Conservation (phyloP, 441 rosid genomes). For the Cnidoscolus chayamansa region DNA sequence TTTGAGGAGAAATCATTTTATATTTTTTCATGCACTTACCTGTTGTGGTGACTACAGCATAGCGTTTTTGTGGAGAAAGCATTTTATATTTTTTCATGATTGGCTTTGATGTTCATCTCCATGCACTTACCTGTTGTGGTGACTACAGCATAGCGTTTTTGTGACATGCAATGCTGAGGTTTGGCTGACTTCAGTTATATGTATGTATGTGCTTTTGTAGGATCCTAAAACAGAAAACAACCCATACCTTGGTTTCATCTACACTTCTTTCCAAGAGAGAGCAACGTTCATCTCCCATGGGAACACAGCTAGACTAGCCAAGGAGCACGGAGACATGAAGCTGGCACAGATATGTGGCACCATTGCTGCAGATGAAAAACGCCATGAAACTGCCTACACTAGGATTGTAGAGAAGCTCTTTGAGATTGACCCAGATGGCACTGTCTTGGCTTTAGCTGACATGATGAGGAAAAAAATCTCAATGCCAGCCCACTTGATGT, state of each 20-base stretch:
- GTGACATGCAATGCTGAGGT: background rate
- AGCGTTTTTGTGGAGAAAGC: background rate
- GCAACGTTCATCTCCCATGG: constrained; percentile 89
- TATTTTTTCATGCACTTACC: no score
- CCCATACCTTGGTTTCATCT: constrained; percentile 80
- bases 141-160: background rate
- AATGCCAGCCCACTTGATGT: constrained; percentile 91
- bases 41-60: no score
- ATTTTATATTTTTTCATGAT: background rate
- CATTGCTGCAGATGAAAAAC: constrained; percentile 85
- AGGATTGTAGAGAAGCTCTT: constrained; percentile 76
- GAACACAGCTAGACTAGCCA: constrained; percentile 80
- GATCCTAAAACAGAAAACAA: constrained; percentile 72
- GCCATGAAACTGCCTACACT: constrained; percentile 84
- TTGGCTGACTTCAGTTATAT: background rate
- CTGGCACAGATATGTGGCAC: constrained; percentile 77
- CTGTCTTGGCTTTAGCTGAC: constrained; percentile 67
- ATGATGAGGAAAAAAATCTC: constrained; percentile 87
- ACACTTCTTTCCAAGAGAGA: constrained; percentile 86
- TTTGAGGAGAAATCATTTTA: background rate
- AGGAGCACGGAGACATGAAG: constrained; percentile 63
- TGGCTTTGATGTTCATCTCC: no score
- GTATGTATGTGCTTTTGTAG: constrained; percentile 26
- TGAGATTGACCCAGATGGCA: constrained; percentile 76
- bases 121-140: no score